Evolutionary conservation across 129 eudicot genomes (phyloP), one percentile per base, ranked within the genome.

Genomic region (Centella asiatica): DNA sequence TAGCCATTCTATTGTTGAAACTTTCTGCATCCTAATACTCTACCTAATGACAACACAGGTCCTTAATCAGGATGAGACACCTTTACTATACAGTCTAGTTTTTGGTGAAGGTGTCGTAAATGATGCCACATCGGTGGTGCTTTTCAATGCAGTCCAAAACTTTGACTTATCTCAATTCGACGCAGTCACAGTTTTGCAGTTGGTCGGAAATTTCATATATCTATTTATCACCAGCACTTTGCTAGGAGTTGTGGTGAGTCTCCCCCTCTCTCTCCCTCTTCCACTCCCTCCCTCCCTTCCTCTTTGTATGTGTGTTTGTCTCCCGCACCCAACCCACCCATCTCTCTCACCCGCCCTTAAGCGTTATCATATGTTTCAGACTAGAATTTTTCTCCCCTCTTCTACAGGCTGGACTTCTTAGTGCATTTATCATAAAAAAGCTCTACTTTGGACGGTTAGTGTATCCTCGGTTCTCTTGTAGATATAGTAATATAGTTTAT

Each of bases 41-140:
- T 57, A 64, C 56, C 39, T 60, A 22, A 48, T 33, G 24, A 50
- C n/a, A n/a, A n/a, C 70, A 67, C 85, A 87, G 84, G 93, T 88
- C 50, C 88, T 88, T 40, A 84, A 82, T 81, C 96, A 88, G 64
- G 95, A 87, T 13, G 92, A 87, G 70, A 87, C 95, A 17, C 95
- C 95, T 57, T 74, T 87, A 20, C 65, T 87, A 28, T 87, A 87
- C 72, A 87, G 95, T 80, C 73, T 87, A 36, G 95, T 87, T 20
- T 87, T 87, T 58, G 95, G 95, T 60, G 95, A 86, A 77, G 95
- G 95, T 15, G 95, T 86, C 1, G 95, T 86, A 62, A 87, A 87
- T 58, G 96, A 88, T 64, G 96, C 96, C 56, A 88, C 96, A 46
- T 88, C 96, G 17, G 72, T 88, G 12, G 96, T 88, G 69, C 74